Base-by-base conservation (phyloP, 306 rosid genomes). In the Quercus cerris region DNA sequence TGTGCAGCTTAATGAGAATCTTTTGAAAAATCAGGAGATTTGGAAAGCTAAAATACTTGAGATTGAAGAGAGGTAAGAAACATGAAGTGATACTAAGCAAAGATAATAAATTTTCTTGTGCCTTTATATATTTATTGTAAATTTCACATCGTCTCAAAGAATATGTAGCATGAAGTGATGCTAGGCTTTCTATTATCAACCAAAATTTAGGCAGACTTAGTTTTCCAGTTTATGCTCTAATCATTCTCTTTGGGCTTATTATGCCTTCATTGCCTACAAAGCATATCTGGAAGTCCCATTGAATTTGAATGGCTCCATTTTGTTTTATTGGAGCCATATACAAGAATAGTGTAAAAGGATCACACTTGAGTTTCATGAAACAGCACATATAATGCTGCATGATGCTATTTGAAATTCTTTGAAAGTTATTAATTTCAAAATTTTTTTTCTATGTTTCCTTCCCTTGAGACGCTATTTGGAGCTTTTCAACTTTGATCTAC, bases 1-100 rank as follows among this genome's bases (percentile, higher is more conserved):
- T 71, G 5, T 89, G 88, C 94, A 95, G 99, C 91, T 93, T 79
- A 93, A 95, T 77, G 99, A 93, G 80, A 93, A 90, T 84, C 94
- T 95, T 63, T 66, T 87, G 83, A 90, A 91, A 80, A 93, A 95
- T 76, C 88, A 86, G 87, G 97, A 93, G 83, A 85, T 87, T 73
- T 95, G 97, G 96, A 84, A 89, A 82, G 79, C 87, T 28, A 95
- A 93, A 89, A 62, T 91, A 64, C 78, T 27, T 73, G 91, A 86
- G 85, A 85, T 89, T 76, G 99, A 91, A 87, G 90, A 87, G 78
- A 95, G 97, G 98, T 93, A 79, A 67, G 51, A 19, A 23, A 33
- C 72, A 19, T 5, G 14, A 63, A 28, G 70, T 28, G 19, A 28
- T 59, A 23, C 31, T 10, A 9, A 27, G 66, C 28, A 59, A 59